Evolutionary conservation across 352 stramenopile species (phyloP), one percentile per base, ranked within the genome.

Genomic region (Pythium phragmiticola): DNA sequence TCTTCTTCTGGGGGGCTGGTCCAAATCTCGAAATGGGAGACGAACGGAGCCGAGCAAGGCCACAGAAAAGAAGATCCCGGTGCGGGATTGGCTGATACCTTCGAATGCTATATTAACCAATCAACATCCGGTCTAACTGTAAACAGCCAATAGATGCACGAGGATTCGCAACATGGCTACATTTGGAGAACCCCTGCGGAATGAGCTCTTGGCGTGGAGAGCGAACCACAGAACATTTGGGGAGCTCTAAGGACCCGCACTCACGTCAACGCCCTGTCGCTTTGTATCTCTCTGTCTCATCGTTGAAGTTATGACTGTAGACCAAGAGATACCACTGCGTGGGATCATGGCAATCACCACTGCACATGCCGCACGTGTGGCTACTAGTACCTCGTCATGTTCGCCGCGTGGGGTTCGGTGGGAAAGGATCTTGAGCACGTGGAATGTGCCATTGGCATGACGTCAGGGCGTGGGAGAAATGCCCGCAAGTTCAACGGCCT

Each of bases 1-100:
- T 46, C 23, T 42, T 58, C 57, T 61, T 11, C 11, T 17, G 1
- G 30, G 12, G 16, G 49, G 30, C 49, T n/a, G 5, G 28, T 26
- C 39, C n/a, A 50, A 42, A 56, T 68, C 45, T 51, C 55, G 51
- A 60, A 65, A 65, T 65, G 58, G 47, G 56, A 45, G 47, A 33
- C 33, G 60, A 26, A 48, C 39, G 13, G 39, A 46, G 26, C 26
- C 26, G 26, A 30, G 39, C 39, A 53, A 50, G 60, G 60, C 66
- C 66, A 73, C 66, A 69, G 66, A 69, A 73, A 69, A 68, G 11
- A 39, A 58, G 65, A 63, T 67, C 55, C 51, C 55, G 43, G 45
- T 26, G 8, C 21, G 13, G 30, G n/a, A 73, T 73, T 73, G 66
- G 66, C 49, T 37, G 34, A 73, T 64, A 73, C 63, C 23, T 4